These are phyloP conservation scores for Kwoniella shivajii DNA, from an alignment of 1,284 basidiomycete genomes.

Conservation along the genomic window DNA sequence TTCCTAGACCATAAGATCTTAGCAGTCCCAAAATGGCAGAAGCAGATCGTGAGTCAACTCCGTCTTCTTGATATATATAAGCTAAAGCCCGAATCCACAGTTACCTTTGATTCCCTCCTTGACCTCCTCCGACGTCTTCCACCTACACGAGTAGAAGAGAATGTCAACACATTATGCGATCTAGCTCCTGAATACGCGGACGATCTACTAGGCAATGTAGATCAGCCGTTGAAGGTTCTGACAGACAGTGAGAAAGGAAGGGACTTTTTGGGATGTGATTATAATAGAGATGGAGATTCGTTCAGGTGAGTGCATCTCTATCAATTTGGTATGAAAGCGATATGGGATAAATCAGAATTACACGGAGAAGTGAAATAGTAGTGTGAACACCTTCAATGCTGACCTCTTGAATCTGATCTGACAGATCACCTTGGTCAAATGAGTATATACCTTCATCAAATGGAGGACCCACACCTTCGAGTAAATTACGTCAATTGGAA, in stretches of 20 bases:
- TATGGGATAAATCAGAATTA: background rate
- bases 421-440: conserved; percentile 95
- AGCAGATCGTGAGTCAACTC: conserved; percentile 23
- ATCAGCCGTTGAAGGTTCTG: conserved; percentile 85
- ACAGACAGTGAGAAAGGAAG: conserved; percentile 71
- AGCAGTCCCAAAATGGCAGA: conserved; percentile 33
- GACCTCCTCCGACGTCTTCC: conserved; percentile 95
- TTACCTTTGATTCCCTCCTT: conserved; percentile 75
- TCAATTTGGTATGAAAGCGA: background rate
- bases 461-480: conserved; percentile 81
- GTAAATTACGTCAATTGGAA: conserved; percentile 86
- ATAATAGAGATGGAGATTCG: conserved; percentile 94
- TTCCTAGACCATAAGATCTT: too few species aligned
- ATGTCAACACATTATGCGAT: conserved; percentile 76
- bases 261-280: conserved; percentile 95
- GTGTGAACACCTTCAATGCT: background rate
- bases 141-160: conserved; percentile 85
- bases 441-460: conserved; percentile 81
- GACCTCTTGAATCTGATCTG: background rate
- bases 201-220: conserved; percentile 91
- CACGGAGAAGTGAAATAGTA: background rate
- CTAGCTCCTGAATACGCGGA: conserved; percentile 95
- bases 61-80: background rate
- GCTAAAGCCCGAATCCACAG: background rate
- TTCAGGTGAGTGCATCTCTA: conserved; percentile 66